These are phyloP conservation scores for Pugionium dolabratum DNA, from an alignment of 345 rosid species.

Conservation along the genomic window DNA sequence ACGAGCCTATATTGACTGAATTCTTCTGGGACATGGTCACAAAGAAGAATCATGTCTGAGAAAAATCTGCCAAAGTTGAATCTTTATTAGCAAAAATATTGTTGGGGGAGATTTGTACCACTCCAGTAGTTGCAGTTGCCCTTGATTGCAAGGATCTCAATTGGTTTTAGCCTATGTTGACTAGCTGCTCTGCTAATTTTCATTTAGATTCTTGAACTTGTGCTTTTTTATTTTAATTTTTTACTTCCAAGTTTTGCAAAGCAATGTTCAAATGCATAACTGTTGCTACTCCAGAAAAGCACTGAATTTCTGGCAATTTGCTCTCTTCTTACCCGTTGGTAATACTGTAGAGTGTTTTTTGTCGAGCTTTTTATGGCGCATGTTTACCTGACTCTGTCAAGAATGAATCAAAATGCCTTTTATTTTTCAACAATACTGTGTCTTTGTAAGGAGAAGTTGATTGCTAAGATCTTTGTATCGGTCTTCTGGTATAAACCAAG, in stretches of 20 bases:
- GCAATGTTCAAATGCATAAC: slow-evolving; percentile 35
- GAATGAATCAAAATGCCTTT: no score
- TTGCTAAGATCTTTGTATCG: slow-evolving; percentile 20
- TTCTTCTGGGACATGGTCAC: slow-evolving; percentile 50
- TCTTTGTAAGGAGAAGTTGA: background rate
- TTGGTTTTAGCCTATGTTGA: slow-evolving; percentile 21
- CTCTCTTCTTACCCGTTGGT: slow-evolving; percentile 21
- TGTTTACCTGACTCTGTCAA: background rate
- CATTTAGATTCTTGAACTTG: slow-evolving; percentile 39
- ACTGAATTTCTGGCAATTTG: slow-evolving; percentile 23
- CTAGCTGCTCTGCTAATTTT: slow-evolving; percentile 43
- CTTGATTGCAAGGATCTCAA: slow-evolving; percentile 24
- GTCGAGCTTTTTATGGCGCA: background rate
- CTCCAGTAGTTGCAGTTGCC: slow-evolving; percentile 28
- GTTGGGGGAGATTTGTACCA: slow-evolving; percentile 20
- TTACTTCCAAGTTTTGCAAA: slow-evolving; percentile 36
- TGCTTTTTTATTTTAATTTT: slow-evolving; percentile 15
- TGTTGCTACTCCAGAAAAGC: slow-evolving; percentile 34
- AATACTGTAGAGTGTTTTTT: background rate
- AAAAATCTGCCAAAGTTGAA: slow-evolving; percentile 12
- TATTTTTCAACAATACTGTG: no score
- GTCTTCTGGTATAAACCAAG: background rate
- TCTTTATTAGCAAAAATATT: slow-evolving; percentile 18
- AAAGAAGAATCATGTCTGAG: slow-evolving; percentile 39
- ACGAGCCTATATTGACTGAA: slow-evolving; percentile 52